Evolutionary conservation across 2,329 filamentous ascomycete species (phyloP), one percentile per base, ranked within the genome.

Genomic region (Pyrenochaeta sp.): DNA sequence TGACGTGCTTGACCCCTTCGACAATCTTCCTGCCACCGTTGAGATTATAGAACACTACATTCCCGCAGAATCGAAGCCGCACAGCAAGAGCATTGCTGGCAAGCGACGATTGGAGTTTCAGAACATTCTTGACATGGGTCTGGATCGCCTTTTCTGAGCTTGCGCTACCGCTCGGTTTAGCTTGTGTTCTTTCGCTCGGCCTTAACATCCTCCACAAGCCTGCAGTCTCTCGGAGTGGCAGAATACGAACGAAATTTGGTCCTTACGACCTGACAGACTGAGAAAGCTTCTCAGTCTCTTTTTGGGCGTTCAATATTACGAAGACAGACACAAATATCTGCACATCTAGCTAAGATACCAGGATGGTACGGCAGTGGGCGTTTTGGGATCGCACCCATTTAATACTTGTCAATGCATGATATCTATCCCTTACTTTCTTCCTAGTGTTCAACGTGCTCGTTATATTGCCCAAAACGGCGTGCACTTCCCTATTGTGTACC

Each of bases 61-160:
- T 28, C 53, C 62, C 2, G 48, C 64, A 15, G 68, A 71, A 37
- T 58, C 58, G 30, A 68, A 68, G 54, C 73, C 73, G 0, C 45
- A 62, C 34, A 56, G 44, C 25, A 65, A 61, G 39, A 74, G 67
- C 49, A 52, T 68, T 12, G 68, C 67, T 12, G 74, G 73, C 27
- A 68, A 62, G 54, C 68, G 59, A 42, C 72, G 75, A 25, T 36
- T 71, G 4, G 69, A 74, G 55, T 76, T 76, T 45, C 60, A 75
- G 53, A 53, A 56, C 30, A 72, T 77, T n/a, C 30, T 65, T n/a
- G 54, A 59, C 9, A 52, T 40, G 27, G 66, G 66, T 10, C 54
- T 71, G 19, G 61, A 65, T 42, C 54, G 57, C 1, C 62, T 67
- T 10, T 67, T 64, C 32, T 69, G 44, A 34, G 13, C 25, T 44